Evolutionary conservation across 352 stramenopile genomes (phyloP).

Genomic region (Globisporangium parvum): DNA sequence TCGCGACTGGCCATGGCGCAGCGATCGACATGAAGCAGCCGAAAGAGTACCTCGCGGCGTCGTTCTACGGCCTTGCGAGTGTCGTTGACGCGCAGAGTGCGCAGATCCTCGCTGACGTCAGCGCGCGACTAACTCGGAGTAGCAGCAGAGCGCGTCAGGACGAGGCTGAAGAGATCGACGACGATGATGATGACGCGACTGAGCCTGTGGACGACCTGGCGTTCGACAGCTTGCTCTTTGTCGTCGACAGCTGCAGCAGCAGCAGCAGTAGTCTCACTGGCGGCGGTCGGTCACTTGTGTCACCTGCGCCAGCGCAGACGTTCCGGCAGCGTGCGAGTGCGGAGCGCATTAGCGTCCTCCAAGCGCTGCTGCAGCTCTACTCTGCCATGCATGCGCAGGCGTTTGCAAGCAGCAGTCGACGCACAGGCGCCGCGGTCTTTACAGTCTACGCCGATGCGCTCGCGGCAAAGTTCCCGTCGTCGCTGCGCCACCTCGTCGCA

Average conservation of each 20-base stretch:
- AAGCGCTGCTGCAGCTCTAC: constrained; percentile 33
- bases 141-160: background rate
- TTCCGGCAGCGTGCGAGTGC: background rate
- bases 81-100: constrained; percentile 22
- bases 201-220: constrained; percentile 17
- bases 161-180: background rate
- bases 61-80: constrained; percentile 24
- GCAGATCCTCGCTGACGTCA: constrained; percentile 9
- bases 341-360: constrained; percentile 14
- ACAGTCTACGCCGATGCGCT: constrained; percentile 48
- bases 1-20: constrained; percentile 12
- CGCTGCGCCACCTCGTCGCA: constrained; percentile 26
- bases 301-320: constrained; percentile 2
- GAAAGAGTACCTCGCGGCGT: constrained; percentile 28
- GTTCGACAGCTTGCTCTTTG: constrained; percentile 32
- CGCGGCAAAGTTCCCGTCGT: constrained; percentile 29
- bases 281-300: background rate
- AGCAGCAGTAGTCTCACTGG: constrained; percentile 1
- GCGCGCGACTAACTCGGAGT: background rate
- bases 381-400: constrained; percentile 20
- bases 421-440: constrained; percentile 25
- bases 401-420: background rate
- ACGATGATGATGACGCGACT: background rate
- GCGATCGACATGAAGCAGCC: constrained; percentile 26
- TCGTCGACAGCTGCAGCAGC: constrained; percentile 30